A percentile compares a stretch with the other conserved stretches of the same genome.
phyloP scores from a whole-genome alignment of 257 asterid genomes.

The Rhazya stricta region DNA sequence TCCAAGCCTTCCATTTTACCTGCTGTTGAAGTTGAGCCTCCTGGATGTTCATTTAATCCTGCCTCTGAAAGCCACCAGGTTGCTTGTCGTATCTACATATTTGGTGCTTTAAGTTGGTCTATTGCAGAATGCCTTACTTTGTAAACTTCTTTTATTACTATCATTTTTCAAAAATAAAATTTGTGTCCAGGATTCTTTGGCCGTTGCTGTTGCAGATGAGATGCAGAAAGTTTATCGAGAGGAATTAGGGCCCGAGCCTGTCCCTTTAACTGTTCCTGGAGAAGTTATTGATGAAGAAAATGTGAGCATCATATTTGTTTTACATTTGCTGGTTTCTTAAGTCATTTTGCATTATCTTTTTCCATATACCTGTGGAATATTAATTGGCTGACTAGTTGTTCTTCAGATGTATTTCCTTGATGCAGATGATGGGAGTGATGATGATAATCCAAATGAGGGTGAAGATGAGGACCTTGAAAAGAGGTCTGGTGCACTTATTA shows the following conservation, averaged over 20 bases:
- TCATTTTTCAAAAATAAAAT: no score
- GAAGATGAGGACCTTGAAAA: slow-evolving; percentile 40
- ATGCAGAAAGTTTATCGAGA: slow-evolving; percentile 75
- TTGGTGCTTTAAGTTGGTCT: not conserved
- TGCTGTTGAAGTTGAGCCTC: slow-evolving; percentile 91
- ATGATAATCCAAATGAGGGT: slow-evolving; percentile 43
- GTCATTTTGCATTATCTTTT: slow-evolving; percentile 6
- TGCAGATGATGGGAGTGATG: slow-evolving; percentile 61
- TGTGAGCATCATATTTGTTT: slow-evolving; percentile 33
- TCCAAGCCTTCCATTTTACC: slow-evolving; percentile 64
- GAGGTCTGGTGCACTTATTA: slow-evolving; percentile 40
- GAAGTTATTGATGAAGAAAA: slow-evolving; percentile 72
- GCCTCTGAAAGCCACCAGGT: slow-evolving; percentile 86
- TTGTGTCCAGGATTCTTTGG: slow-evolving; percentile 72
- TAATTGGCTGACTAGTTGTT: not conserved
- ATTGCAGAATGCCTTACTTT: slow-evolving; percentile 10
- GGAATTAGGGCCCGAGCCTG: slow-evolving; percentile 83
- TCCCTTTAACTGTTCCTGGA: slow-evolving; percentile 70
- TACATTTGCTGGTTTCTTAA: slow-evolving; percentile 15
- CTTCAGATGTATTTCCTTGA: slow-evolving; percentile 82
- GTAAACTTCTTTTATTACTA: not conserved
- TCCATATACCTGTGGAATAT: not conserved
- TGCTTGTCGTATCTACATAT: slow-evolving; percentile 14
- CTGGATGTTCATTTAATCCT: slow-evolving; percentile 96
- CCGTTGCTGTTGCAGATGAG: slow-evolving; percentile 94